Conservation (phyloP, 352 stramenopile genomes). For the Phytophthora palmivora region DNA sequence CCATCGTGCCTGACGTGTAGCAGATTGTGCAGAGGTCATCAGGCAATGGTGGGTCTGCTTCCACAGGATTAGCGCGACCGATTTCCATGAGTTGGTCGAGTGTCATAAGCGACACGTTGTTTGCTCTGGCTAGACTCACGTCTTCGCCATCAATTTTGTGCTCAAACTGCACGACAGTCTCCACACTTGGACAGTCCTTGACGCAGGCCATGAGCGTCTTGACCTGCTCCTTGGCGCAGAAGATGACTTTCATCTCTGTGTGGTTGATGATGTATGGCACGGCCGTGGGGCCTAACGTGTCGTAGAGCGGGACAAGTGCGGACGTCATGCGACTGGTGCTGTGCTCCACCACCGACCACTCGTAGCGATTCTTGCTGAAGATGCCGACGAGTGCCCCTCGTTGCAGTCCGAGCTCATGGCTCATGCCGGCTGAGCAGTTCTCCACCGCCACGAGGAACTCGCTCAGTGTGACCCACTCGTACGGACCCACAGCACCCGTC, state of each 20-base stretch:
- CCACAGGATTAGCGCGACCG: constrained; percentile 51
- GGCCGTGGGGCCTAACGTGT: constrained; percentile 73
- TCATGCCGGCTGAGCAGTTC: constrained; percentile 51
- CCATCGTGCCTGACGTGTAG: constrained; percentile 63
- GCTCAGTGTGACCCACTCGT: constrained; percentile 70
- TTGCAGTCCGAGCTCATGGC: constrained; percentile 40
- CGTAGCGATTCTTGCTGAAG: constrained; percentile 82
- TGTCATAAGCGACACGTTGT: constrained; percentile 58
- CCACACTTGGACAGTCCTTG: constrained; percentile 57
- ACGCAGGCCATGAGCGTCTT: constrained; percentile 65
- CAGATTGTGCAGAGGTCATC: constrained; percentile 61
- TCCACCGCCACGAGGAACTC: constrained; percentile 64
- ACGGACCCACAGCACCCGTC: constrained; percentile 47
- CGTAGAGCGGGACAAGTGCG: constrained; percentile 79
- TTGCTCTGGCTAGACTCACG: constrained; percentile 39
- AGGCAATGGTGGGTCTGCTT: constrained; percentile 46
- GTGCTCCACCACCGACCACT: constrained; percentile 80
- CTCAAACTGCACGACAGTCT: constrained; percentile 69
- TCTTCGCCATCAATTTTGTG: constrained; percentile 55
- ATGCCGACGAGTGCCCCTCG: constrained; percentile 70
- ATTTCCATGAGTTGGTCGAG: constrained; percentile 49
- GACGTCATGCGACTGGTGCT: constrained; percentile 77
- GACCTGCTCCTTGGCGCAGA: constrained; percentile 73
- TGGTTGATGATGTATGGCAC: constrained; percentile 87
- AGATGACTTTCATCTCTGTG: constrained; percentile 76